Conservation (phyloP, 148 eudicot species). For the Chenopodium suecicum region DNA sequence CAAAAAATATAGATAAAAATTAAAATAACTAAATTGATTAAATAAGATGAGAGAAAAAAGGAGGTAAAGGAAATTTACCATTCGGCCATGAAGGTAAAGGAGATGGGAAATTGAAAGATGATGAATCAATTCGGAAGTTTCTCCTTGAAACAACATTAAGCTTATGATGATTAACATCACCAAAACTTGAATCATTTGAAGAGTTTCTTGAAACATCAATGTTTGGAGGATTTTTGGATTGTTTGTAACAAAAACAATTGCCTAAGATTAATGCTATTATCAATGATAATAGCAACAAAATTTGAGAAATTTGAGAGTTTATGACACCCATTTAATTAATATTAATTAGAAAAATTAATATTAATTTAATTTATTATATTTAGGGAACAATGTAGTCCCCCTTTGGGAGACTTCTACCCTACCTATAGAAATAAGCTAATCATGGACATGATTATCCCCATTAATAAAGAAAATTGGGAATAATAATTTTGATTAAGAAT, state of each 20-base stretch:
- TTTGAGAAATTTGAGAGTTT: conserved; percentile 1
- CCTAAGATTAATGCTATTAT: not conserved
- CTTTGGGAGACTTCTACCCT: not conserved
- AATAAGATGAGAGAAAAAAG: not conserved
- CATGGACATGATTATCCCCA: conserved; percentile 1
- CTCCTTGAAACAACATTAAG: conserved; percentile 22
- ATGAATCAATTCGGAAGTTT: conserved; percentile 18
- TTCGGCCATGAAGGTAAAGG: conserved; percentile 34
- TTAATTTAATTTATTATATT: not conserved
- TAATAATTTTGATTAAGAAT: not conserved
- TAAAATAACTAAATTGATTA: not conserved
- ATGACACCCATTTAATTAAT: not conserved
- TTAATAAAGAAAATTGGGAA: not conserved
- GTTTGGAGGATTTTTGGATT: not conserved
- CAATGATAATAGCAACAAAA: conserved; percentile 6
- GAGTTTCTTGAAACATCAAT: not conserved
- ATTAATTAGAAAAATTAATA: conserved; percentile 7
- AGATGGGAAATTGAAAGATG: conserved; percentile 34
- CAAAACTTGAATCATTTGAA: not conserved
- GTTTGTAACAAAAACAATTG: conserved; percentile 14
- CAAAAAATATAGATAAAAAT: not conserved
- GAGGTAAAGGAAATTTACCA: conserved; percentile 9
- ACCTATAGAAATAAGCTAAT: conserved; percentile 7
- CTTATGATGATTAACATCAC: not conserved
- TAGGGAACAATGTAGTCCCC: conserved; percentile 10